Conservation (phyloP, 192 early-diverging fungal genomes). For the Umbelopsis sp. region DNA sequence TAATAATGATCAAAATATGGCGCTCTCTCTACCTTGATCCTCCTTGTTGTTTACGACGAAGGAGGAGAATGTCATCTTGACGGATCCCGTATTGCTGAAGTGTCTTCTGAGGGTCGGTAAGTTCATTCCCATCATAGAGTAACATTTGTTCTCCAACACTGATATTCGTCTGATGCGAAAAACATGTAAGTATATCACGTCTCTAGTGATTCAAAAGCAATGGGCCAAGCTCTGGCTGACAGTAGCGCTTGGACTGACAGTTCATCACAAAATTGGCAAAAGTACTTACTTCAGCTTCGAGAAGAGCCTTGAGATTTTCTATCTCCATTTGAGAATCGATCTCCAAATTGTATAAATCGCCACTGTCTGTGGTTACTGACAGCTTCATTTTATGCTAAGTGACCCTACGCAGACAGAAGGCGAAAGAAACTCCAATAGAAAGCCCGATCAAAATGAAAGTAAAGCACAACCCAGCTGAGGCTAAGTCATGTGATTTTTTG, state of each 20-base stretch:
- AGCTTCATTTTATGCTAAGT: slow-evolving; percentile 51
- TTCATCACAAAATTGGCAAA: slow-evolving; percentile 4
- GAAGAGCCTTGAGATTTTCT: slow-evolving; percentile 77
- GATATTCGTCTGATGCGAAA: slow-evolving; percentile 56
- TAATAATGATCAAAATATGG: not conserved
- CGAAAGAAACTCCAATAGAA: slow-evolving; percentile 6
- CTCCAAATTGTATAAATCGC: slow-evolving; percentile 65
- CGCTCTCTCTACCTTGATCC: slow-evolving; percentile 1
- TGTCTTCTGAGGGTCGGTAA: slow-evolving; percentile 63
- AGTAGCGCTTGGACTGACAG: not conserved
- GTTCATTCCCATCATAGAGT: slow-evolving; percentile 63
- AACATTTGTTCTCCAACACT: slow-evolving; percentile 65
- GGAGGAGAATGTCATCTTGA: slow-evolving; percentile 75
- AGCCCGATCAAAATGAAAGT: not conserved
- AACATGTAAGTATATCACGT: not conserved
- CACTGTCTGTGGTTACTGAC: slow-evolving; percentile 57
- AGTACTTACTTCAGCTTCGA: slow-evolving; percentile 75
- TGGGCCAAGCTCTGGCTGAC: not conserved
- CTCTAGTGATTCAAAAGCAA: not conserved
- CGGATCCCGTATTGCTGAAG: slow-evolving; percentile 66
- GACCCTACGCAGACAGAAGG: not conserved
- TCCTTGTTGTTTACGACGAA: slow-evolving; percentile 40
- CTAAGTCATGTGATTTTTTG: not conserved
- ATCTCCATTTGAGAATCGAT: slow-evolving; percentile 75
- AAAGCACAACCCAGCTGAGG: not conserved